These are phyloP conservation scores for Trametes versicolor DNA, from an alignment of 1,284 basidiomycete species.

Conservation along the genomic window DNA sequence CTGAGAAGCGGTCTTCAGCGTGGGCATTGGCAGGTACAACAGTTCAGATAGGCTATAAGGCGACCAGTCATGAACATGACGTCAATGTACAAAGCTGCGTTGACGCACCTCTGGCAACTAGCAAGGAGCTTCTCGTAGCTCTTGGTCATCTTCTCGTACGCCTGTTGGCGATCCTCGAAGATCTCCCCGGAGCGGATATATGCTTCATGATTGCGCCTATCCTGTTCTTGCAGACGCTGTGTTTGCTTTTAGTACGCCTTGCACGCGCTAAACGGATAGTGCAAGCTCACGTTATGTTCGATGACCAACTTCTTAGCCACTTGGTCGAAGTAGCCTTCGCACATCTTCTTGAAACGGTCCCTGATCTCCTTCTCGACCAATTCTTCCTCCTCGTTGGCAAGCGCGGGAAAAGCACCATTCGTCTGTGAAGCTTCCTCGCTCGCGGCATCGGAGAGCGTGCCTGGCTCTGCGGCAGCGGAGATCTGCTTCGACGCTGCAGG, in stretches of 20 bases:
- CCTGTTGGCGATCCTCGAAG: constrained; percentile 98
- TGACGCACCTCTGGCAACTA: constrained; percentile 82
- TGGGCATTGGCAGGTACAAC: constrained; percentile 83
- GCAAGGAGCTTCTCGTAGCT: constrained; percentile 91
- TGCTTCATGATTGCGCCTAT: constrained; percentile 96
- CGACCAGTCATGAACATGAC: background rate
- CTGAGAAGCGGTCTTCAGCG: constrained; percentile 82
- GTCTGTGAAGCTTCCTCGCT: constrained; percentile 48
- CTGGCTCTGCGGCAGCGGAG: constrained; percentile 60
- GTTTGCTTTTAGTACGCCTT: constrained; percentile 5
- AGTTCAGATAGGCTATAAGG: constrained; percentile 85
- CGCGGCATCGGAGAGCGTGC: constrained; percentile 57
- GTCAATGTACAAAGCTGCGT: background rate
- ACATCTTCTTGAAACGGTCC: constrained; percentile 92
- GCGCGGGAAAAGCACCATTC: constrained; percentile 52
- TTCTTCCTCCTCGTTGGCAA: constrained; percentile 68
- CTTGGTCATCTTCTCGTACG: constrained; percentile 98
- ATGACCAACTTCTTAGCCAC: constrained; percentile 92
- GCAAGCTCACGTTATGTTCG: constrained; percentile 83
- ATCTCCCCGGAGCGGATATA: constrained; percentile 99
- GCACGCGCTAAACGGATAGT: constrained; percentile 2
- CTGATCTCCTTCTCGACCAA: constrained; percentile 86
- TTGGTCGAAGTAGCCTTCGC: constrained; percentile 92
- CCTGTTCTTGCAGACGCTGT: constrained; percentile 95
- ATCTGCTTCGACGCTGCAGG: constrained; percentile 65